Base-by-base conservation (phyloP, 139 green algal genomes). In the Closterium sp. region DNA sequence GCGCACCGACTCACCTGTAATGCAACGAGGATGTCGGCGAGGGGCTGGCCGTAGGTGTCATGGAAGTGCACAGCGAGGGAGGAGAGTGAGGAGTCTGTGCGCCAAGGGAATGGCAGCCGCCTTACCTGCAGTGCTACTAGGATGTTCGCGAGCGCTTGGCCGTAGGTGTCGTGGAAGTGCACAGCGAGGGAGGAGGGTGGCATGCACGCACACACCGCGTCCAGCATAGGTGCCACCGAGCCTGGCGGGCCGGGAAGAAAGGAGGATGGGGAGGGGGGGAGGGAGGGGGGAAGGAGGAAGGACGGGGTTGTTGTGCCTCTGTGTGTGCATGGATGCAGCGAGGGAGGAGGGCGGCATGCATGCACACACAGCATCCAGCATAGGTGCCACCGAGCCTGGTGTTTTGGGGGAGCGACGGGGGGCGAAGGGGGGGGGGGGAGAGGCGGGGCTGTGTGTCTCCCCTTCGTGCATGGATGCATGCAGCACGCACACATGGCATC, bases 81-180 rank as follows among this genome's bases (percentile, higher is more conserved):
- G 8, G 91, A 35, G 0, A 94, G 84, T 0, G 96, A 96, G 36
- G 55, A 98, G 96, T 95, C 98, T 97, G 33, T 85, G 88, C n/a
- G 93, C 93, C 43, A 98, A 94, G 5, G 91, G 95, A 5, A 64
- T 66, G 88, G 66, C 28, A n/a, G n/a, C n/a, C n/a, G n/a, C n/a
- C 36, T 55, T 92, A 97, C 84, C 83, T 96, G 96, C 32, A 99
- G 92, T 0, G 97, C 90, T 0, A 95, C 91, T n/a, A 98, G 92
- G 36, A 98, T 97, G 95, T 99, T 99, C 25, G 96, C 96, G 3
- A 99, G 84, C 1, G 95, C 97, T 90, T 98, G 96, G 19, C 97
- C 97, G 88, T 98, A 99, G 10, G 97, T 99, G 94, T 99, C 97
- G 90, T 99, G 97, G 94, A 98, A 96, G 83, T 99, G 97, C 16